Conservation (phyloP, 2,329 filamentous ascomycete species). For the Scytalidium lignicola region DNA sequence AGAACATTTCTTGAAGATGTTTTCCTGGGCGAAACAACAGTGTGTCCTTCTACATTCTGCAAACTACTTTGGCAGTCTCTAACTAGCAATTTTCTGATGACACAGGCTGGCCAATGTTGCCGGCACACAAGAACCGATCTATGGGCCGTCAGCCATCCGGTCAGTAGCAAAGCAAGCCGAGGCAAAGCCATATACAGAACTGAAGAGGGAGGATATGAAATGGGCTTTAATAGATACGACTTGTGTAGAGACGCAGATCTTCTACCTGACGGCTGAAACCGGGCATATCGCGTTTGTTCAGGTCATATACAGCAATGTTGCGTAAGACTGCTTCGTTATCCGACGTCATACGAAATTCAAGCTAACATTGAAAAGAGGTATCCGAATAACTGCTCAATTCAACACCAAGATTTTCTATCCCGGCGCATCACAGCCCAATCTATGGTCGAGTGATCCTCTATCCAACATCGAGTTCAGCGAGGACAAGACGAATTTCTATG, state of each 20-base stretch:
- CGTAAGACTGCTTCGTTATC: conserved; percentile 50
- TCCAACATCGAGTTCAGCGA: conserved; percentile 78
- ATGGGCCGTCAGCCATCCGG: conserved; percentile 82
- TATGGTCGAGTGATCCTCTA: conserved; percentile 82
- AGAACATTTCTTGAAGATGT: conserved; percentile 51
- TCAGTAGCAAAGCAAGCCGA: conserved; percentile 79
- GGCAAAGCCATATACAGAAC: conserved; percentile 73
- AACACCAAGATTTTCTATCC: conserved; percentile 87
- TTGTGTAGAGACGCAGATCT: conserved; percentile 89
- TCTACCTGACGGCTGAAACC: conserved; percentile 79
- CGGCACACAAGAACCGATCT: conserved; percentile 93
- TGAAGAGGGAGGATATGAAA: conserved; percentile 71
- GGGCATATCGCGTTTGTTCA: conserved; percentile 77
- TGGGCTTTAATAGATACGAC: conserved; percentile 81
- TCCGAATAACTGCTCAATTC: conserved; percentile 89
- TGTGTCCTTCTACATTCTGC: conserved; percentile 41
- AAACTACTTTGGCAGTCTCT: conserved; percentile 14
- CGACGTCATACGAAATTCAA: conserved; percentile 13
- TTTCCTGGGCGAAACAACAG: conserved; percentile 94
- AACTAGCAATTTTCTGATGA: conserved; percentile 14
- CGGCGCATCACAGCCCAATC: conserved; percentile 61
- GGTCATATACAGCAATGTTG: conserved; percentile 96
- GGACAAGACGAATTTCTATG: conserved; percentile 77
- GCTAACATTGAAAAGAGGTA: conserved; percentile 55
- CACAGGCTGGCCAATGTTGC: conserved; percentile 70